A percentile compares a stretch with the other conserved stretches of the same genome.
phyloP scores from a whole-genome alignment of 176 grass and related monocot genomes.

The Juncus effusus region DNA sequence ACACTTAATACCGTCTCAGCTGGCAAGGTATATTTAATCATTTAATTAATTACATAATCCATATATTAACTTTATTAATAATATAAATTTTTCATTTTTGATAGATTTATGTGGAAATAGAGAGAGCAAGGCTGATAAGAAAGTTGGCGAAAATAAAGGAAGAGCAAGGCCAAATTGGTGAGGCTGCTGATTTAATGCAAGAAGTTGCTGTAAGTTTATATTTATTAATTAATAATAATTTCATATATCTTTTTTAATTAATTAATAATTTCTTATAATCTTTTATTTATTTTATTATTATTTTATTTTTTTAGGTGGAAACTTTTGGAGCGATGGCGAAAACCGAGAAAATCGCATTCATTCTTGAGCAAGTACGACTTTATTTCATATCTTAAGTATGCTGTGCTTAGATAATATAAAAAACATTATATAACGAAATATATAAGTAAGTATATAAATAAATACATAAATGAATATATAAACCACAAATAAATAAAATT shows the following conservation, averaged over 20 bases:
- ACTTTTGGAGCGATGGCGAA: constrained; percentile 99
- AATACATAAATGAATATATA: too few species aligned
- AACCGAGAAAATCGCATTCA: constrained; percentile 95
- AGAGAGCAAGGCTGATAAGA: constrained; percentile 93
- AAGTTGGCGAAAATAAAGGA: constrained; percentile 97
- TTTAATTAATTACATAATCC: constrained; percentile 5
- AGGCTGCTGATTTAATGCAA: constrained; percentile 98
- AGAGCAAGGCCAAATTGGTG: constrained; percentile 66
- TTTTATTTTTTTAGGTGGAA: constrained; percentile 55
- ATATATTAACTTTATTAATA: constrained; percentile 3
- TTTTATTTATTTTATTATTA: constrained; percentile 5
- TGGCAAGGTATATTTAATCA: constrained; percentile 60
- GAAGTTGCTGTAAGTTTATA: constrained; percentile 92
- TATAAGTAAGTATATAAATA: too few species aligned
- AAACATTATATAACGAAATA: too few species aligned
- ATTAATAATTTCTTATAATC: constrained; percentile 11
- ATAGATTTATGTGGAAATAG: constrained; percentile 98
- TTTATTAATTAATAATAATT: not conserved
- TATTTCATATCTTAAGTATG: not conserved
- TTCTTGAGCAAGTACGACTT: constrained; percentile 74
- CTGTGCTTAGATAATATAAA: too few species aligned
- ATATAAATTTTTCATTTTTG: constrained; percentile 17
- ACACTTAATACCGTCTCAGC: constrained; percentile 84
- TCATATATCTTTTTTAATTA: constrained; percentile 4
- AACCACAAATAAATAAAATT: too few species aligned